These are phyloP conservation scores for Aphanomyces euteiches DNA, from an alignment of 352 stramenopile species.

Conservation along the genomic window DNA sequence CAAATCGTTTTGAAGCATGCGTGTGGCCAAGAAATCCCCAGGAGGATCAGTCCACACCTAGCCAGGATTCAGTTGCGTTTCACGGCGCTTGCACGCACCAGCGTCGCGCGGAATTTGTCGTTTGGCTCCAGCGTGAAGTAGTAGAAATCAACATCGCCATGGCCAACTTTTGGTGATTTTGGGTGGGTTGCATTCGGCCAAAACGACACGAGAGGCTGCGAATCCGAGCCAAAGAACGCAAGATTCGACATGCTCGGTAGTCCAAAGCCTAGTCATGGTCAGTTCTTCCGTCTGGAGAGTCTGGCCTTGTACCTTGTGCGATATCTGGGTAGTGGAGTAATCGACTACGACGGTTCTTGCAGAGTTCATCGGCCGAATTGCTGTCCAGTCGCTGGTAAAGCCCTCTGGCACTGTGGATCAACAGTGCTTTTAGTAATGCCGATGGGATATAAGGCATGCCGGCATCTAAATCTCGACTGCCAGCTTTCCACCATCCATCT, in stretches of 20 bases:
- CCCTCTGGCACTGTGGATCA: conserved; percentile 69
- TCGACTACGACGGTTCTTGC: conserved; percentile 36
- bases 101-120: conserved; percentile 13
- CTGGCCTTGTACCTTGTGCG: conserved; percentile 42
- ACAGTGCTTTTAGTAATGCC: conserved; percentile 67
- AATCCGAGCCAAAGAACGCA: conserved; percentile 28
- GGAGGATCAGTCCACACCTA: conserved; percentile 77
- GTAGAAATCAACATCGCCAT: conserved; percentile 5
- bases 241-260: conserved; percentile 80
- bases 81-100: not conserved
- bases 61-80: not conserved
- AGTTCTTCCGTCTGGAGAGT: not conserved
- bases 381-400: conserved; percentile 50
- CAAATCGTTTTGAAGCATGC: conserved; percentile 72
- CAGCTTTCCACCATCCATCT: conserved; percentile 74
- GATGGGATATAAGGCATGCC: conserved; percentile 62
- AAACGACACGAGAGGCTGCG: conserved; percentile 2
- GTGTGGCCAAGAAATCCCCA: conserved; percentile 55
- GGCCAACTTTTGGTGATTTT: not conserved
- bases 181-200: conserved; percentile 4
- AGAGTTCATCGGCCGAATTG: conserved; percentile 41
- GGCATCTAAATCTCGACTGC: conserved; percentile 48
- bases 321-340: conserved; percentile 60
- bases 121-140: not conserved
- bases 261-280: conserved; percentile 44